Evolutionary conservation across 2,329 filamentous ascomycete species (phyloP), one percentile per base, ranked within the genome.

Genomic region (Alternaria atra): DNA sequence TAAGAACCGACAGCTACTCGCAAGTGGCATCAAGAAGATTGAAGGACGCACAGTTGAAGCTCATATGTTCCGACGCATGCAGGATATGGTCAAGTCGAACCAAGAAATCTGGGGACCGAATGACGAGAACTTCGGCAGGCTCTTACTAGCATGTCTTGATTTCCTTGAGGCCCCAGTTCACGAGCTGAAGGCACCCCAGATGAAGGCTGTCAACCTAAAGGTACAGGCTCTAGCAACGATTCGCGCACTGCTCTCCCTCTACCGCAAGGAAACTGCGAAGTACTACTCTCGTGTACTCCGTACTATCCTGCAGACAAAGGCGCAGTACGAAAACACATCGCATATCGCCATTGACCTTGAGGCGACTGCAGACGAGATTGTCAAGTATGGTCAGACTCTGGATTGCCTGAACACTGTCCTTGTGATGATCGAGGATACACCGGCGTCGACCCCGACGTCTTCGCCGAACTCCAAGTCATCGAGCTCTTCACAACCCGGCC

Each of bases 1-100:
- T 58, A 82, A 79, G 65, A 83, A 78, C 64, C 80, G 75, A 7
- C 86, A 89, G 44, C 82, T 94, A 25, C 84, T 94, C 5, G 87
- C 90, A 32, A 93, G 91, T 69, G 91, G 90, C 51, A 91, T 94
- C 67, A 83, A 88, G 52, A 90, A 91, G 65, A 89, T 94, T 68
- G 88, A 88, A 67, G 84, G 86, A 30, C 87, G 88, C 69, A 87
- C 87, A 1, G 85, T 94, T n/a, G 91, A 94, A 73, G 90, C 91
- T 4, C 91, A 93, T 73, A 91, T 91, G 58, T 93, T 94, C 83
- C 87, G 91, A 54, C 91, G 91, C 71, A 82, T 94, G 50, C 91
- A 94, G 76, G 89, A 89, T 39, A 85, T 93, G 65, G 85, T 93
- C 61, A 89, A 90, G 65, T 89, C 91, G 60, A 86, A 84, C 72